A percentile compares a stretch with the other conserved stretches of the same genome.
These are phyloP conservation scores for Conticribra guillardii DNA, from an alignment of 108 stramenopile species.

Conservation along the genomic window DNA sequence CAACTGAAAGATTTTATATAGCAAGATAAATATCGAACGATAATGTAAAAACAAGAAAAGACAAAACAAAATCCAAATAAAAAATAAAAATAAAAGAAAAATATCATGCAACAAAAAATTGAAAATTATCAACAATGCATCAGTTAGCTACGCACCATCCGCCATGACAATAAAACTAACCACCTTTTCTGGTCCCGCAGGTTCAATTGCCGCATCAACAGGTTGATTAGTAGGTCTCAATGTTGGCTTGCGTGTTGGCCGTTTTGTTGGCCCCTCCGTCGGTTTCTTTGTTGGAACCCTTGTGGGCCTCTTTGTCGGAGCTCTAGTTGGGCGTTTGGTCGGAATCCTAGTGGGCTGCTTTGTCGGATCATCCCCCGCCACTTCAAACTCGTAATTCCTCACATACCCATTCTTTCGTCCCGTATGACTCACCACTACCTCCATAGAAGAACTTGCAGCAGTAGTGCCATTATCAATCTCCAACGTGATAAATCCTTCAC, in stretches of 20 bases:
- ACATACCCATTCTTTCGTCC: slow-evolving; percentile 1
- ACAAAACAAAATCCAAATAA: background rate
- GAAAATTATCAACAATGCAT: background rate
- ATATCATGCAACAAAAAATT: background rate
- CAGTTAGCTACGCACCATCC: background rate
- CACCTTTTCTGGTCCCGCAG: background rate
- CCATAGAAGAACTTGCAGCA: background rate
- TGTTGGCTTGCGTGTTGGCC: background rate
- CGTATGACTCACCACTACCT: background rate
- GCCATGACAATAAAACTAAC: background rate
- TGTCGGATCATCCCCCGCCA: no score
- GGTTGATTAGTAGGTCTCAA: background rate
- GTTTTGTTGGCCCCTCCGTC: background rate
- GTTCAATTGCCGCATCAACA: background rate
- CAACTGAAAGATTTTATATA: no score
- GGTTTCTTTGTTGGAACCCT: no score
- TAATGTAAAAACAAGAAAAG: background rate
- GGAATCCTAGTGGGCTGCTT: background rate
- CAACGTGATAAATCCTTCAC: slow-evolving; percentile 9
- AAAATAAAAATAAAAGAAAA: background rate
- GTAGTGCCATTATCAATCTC: background rate
- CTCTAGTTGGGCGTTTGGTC: background rate
- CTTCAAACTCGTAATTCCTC: background rate
- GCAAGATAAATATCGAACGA: no score
- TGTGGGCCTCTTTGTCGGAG: no score